Conservation (phyloP, 169 alveolate species). For the Babesia caballi region DNA sequence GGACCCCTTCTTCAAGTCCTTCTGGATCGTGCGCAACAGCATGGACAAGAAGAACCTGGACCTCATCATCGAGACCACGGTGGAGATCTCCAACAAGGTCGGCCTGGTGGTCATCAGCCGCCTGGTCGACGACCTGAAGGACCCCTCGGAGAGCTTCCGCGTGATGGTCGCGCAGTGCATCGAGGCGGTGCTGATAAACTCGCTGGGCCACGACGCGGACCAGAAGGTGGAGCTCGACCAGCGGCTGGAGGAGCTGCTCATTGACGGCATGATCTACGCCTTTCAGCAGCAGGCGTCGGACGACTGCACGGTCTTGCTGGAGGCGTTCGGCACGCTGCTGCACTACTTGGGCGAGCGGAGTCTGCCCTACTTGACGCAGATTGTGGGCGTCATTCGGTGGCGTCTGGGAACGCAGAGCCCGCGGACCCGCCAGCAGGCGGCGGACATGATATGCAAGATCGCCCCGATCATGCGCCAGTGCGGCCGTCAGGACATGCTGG, state of each 20-base stretch:
- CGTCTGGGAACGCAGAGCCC: conserved; percentile 94
- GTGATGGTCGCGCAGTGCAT: conserved; percentile 97
- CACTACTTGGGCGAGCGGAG: conserved; percentile 94
- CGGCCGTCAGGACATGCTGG: conserved; percentile 96
- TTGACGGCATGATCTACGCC: conserved; percentile 98
- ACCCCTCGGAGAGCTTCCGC: conserved; percentile 85
- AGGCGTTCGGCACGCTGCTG: conserved; percentile 96
- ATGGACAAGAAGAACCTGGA: conserved; percentile 92
- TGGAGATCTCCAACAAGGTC: conserved; percentile 95
- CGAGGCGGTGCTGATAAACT: conserved; percentile 87
- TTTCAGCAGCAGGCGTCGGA: conserved; percentile 96
- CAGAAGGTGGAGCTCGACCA: conserved; percentile 92
- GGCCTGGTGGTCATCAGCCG: conserved; percentile 68
- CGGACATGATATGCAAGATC: conserved; percentile 95
- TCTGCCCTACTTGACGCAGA: conserved; percentile 95
- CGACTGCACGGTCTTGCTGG: conserved; percentile 91
- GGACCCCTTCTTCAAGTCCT: conserved; percentile 93
- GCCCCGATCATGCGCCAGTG: conserved; percentile 95
- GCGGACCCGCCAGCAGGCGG: conserved; percentile 97
- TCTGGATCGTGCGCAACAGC: conserved; percentile 85
- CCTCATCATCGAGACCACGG: conserved; percentile 96
- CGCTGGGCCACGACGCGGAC: conserved; percentile 25
- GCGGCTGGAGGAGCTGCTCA: conserved; percentile 93
- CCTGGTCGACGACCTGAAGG: conserved; percentile 71
- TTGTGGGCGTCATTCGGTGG: conserved; percentile 98